Evolutionary conservation across 108 stramenopile species (phyloP).

Genomic region (Poteriospumella lacustris): DNA sequence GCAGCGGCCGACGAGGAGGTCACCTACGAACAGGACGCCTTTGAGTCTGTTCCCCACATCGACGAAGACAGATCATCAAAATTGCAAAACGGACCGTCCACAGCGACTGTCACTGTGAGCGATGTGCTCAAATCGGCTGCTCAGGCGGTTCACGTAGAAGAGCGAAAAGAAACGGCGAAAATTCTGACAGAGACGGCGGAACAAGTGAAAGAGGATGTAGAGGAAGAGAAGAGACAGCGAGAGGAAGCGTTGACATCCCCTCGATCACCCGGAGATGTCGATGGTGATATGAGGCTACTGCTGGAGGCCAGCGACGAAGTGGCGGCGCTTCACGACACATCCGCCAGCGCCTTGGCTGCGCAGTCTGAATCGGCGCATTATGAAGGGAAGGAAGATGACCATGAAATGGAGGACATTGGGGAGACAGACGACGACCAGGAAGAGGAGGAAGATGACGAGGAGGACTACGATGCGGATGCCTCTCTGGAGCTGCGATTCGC

Average conservation of each 20-base stretch:
- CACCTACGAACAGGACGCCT: not conserved
- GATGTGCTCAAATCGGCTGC: not conserved
- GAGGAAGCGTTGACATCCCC: not conserved
- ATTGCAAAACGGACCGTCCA: not conserved
- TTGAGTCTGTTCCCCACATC: not conserved
- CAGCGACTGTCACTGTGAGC: not conserved
- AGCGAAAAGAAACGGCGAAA: not conserved
- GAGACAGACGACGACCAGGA: not conserved
- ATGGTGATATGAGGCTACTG: no score
- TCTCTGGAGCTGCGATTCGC: not conserved
- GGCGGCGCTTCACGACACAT: not conserved
- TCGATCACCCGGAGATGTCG: not conserved
- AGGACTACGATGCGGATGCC: not conserved
- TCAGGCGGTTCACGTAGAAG: not conserved
- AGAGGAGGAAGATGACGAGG: not conserved
- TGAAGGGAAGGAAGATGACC: not conserved
- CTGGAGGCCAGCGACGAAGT: not conserved
- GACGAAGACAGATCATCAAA: no score
- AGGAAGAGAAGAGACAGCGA: not conserved
- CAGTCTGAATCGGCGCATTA: not conserved
- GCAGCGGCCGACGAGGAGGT: not conserved
- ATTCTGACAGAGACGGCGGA: not conserved
- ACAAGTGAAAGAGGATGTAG: not conserved
- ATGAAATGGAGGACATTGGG: not conserved
- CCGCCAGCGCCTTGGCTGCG: not conserved